Evolutionary conservation across 164 flowering plant genomes (phyloP).

Genomic region (Annona cherimola): DNA sequence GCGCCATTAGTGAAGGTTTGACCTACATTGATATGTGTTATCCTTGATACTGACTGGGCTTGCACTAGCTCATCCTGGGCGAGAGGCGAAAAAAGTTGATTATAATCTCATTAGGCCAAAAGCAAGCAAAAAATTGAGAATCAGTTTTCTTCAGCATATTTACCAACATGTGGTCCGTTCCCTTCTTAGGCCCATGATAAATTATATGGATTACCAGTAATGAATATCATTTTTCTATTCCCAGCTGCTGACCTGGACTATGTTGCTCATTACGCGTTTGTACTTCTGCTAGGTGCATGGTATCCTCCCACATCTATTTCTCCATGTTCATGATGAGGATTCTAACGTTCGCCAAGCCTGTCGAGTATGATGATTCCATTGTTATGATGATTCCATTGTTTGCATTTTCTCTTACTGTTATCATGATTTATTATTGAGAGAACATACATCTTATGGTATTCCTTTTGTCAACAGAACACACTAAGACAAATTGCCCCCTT

Average conservation of each 20-base stretch:
- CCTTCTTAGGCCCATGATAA: no score
- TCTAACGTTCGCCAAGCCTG: slow-evolving; percentile 70
- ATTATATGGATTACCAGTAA: no score
- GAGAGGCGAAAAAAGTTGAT: no score
- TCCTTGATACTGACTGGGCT: no score
- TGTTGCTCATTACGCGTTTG: neutral
- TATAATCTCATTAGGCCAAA: no score
- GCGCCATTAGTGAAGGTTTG: no score
- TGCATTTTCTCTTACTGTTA: neutral
- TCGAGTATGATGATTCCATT: slow-evolving; percentile 43
- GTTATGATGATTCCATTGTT: slow-evolving; percentile 10
- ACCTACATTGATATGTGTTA: no score
- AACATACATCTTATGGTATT: neutral
- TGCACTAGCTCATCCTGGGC: no score
- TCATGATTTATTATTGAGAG: neutral
- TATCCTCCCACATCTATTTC: slow-evolving; percentile 65
- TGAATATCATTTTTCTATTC: neutral
- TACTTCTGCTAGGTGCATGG: slow-evolving; percentile 61
- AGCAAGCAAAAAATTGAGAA: no score
- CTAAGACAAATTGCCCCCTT: slow-evolving; percentile 48
- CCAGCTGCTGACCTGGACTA: neutral
- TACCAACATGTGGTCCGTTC: no score
- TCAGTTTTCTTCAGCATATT: no score
- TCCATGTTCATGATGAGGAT: slow-evolving; percentile 88
- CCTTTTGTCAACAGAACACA: slow-evolving; percentile 41